A percentile compares a stretch with the other conserved stretches of the same genome.
These are phyloP conservation scores for Diospyros lotus DNA, from an alignment of 148 eudicot genomes.

Conservation along the genomic window DNA sequence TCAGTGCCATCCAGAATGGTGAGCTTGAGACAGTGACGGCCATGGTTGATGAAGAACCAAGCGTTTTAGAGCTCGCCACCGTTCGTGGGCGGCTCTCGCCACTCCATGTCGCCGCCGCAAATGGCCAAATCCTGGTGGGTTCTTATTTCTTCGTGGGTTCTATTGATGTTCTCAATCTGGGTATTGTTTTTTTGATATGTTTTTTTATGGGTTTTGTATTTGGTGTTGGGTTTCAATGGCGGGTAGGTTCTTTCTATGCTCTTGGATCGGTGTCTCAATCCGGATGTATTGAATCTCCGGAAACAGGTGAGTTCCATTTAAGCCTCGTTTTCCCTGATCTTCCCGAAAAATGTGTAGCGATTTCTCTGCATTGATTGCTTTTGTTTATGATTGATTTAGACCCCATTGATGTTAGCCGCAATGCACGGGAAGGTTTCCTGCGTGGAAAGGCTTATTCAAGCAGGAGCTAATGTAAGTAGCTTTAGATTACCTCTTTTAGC, in stretches of 20 bases:
- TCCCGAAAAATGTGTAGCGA: neutral
- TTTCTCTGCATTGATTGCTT: neutral
- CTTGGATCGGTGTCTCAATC: conserved; percentile 23
- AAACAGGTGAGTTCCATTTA: conserved; percentile 18
- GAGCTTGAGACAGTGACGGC: conserved; percentile 16
- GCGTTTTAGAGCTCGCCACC: conserved; percentile 8
- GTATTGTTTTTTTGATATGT: neutral
- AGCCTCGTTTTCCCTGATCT: too few species aligned
- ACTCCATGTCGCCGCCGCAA: conserved; percentile 25
- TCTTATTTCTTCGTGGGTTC: neutral
- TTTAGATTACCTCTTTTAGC: neutral
- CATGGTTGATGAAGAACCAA: conserved; percentile 16
- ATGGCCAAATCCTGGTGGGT: conserved; percentile 30
- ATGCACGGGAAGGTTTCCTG: conserved; percentile 33
- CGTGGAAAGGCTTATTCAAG: conserved; percentile 25
- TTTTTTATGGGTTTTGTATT: neutral
- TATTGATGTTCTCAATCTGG: neutral
- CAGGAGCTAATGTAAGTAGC: conserved; percentile 29
- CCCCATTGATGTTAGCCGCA: conserved; percentile 33
- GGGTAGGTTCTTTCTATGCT: conserved; percentile 25
- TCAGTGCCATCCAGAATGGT: conserved; percentile 24
- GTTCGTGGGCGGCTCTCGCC: conserved; percentile 16
- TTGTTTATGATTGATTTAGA: conserved; percentile 11
- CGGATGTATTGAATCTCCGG: conserved; percentile 28
- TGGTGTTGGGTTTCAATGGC: conserved; percentile 5